phyloP scores from a whole-genome alignment of 2,329 filamentous ascomycete species.

The Shiraia sp. region DNA sequence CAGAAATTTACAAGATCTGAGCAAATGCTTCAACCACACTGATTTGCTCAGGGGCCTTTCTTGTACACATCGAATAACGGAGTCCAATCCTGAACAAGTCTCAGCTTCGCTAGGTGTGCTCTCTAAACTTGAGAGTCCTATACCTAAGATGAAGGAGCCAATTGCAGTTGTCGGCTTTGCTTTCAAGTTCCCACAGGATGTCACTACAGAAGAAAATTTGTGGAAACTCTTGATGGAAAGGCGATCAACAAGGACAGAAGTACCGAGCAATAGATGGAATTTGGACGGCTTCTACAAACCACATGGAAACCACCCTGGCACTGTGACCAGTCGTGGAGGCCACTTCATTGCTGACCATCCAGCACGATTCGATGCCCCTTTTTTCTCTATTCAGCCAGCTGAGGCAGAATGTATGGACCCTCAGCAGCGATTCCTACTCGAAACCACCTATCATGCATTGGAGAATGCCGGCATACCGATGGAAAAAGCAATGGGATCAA shows the following conservation, averaged over 20 bases:
- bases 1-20: too few relatives aligned
- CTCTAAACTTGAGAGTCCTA: too few relatives aligned
- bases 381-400: slow-evolving; percentile 21
- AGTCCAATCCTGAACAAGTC: too few relatives aligned
- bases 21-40: too few relatives aligned
- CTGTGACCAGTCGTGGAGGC: slow-evolving; percentile 6
- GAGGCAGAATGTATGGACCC: slow-evolving; percentile 33
- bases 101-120: too few relatives aligned
- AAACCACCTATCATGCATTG: slow-evolving; percentile 32
- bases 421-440: slow-evolving; percentile 27
- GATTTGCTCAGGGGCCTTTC: too few relatives aligned
- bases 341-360: slow-evolving; percentile 26
- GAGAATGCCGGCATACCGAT: slow-evolving; percentile 29
- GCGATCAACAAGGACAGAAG: slow-evolving; percentile 15
- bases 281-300: slow-evolving; percentile 20
- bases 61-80: too few relatives aligned
- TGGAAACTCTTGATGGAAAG: slow-evolving; percentile 26
- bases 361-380: slow-evolving; percentile 24
- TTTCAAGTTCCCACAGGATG: slow-evolving; percentile 26
- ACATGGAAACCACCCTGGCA: slow-evolving; percentile 8
- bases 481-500: slow-evolving; percentile 15
- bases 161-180: slow-evolving; percentile 45
- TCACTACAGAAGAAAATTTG: slow-evolving; percentile 13
- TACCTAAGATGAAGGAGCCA: slow-evolving; percentile 8
- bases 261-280: slow-evolving; percentile 22